phyloP scores from a whole-genome alignment of 345 rosid genomes.

The Cardamine resedifolia region DNA sequence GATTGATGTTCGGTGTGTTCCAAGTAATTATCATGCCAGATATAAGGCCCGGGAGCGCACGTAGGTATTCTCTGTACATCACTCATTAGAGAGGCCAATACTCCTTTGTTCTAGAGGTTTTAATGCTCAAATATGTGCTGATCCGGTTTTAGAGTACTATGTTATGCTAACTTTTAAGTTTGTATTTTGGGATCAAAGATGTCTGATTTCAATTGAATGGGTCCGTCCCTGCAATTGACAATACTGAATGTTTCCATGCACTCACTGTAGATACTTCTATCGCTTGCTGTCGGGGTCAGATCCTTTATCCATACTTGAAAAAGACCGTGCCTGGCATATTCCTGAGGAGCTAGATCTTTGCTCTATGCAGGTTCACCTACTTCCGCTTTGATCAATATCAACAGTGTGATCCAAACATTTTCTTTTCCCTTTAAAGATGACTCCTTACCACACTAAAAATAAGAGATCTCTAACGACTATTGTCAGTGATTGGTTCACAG shows the following conservation, averaged over 20 bases:
- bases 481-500: constrained; percentile 45
- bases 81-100: constrained; percentile 23
- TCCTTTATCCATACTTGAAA: constrained; percentile 70
- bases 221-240: not conserved
- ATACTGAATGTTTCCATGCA: constrained; percentile 15
- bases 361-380: constrained; percentile 75
- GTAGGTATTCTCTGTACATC: constrained; percentile 59
- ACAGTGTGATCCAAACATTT: not conserved
- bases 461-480: not conserved
- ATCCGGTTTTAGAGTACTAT: constrained; percentile 1
- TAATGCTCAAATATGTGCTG: not conserved
- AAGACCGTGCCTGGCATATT: constrained; percentile 81
- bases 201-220: not conserved
- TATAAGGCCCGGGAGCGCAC: constrained; percentile 82
- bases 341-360: constrained; percentile 63
- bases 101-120: constrained; percentile 5
- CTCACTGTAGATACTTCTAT: constrained; percentile 67
- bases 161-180: not conserved
- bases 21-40: constrained; percentile 85
- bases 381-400: constrained; percentile 5
- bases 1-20: constrained; percentile 75
- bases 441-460: not conserved
- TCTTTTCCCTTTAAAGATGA: not conserved
- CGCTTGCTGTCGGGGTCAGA: constrained; percentile 76
- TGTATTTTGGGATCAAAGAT: not conserved